Base-by-base conservation (phyloP, 345 rosid genomes). In the Geranium rotundifolium region DNA sequence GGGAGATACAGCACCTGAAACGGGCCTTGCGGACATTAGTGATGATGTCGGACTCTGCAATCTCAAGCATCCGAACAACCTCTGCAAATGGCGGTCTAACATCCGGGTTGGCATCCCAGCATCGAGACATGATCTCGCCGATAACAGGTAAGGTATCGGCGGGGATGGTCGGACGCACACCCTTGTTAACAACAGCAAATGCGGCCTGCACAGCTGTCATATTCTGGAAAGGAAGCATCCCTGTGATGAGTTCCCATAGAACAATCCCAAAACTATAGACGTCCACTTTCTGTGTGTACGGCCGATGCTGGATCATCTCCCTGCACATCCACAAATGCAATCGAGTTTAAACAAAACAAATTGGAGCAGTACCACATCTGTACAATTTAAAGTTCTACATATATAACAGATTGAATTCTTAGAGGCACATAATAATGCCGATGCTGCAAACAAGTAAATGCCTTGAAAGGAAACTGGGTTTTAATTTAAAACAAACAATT, bases 171-270 rank as follows among this genome's bases (percentile, higher is more conserved):
- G 82, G 82, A 1, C 77, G 73, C 56, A 65, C 75, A 2, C 77
- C 80, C 63, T 68, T 75, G 73, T 75, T 70, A 30, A 79, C 83
- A 1, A 79, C 83, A 29, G 80, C 80, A 63, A 79, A 76, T 7
- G 80, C 83, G 1, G 80, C 80, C 63, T 79, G 83, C 59, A 79
- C 78, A 0, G 83, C 78, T 4, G 83, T 79, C 80, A 79, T 76
- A 72, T 73, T 71, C 58, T 71, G 75, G 71, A 76, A 76, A 15
- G 83, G 80, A 20, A 76, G 65, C 76, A 70, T 55, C 6, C 80
- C 80, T 0, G 76, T 79, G 15, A 79, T 39, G 2, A 79, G 83
- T 55, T 79, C 83, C 83, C 83, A 79, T 17, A 79, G 75, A 6
- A 79, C 83, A 13, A 76, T 79, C 19, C 83, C 83, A 19, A 79